Base-by-base conservation (phyloP, 164 flowering plant species). In the Nymphaea thermarum region DNA sequence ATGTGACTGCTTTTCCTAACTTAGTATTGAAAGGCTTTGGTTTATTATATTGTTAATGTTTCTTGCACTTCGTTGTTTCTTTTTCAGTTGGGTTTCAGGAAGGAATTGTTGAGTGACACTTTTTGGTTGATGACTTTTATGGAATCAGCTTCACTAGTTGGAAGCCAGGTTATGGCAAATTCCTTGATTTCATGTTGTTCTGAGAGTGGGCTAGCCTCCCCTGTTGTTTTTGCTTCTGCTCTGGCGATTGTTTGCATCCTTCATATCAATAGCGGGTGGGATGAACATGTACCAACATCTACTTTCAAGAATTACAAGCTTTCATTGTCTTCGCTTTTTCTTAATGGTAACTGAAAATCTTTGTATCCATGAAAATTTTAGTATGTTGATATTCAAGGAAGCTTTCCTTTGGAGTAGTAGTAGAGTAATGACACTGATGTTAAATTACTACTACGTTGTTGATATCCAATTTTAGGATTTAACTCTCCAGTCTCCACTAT, bases 91-190 rank as follows among this genome's bases (percentile, higher is more conserved):
- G 90, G 91, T 62, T 79, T 88, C 67, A 81, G 92, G 74, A 82
- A 77, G 74, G 96, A 90, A 75, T 51, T 78, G 18, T 73, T 94
- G 75, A 85, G 67, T 71, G 96, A 88, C 51, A 87, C 85, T 16
- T 88, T 87, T 77, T 94, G 97, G 97, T 72, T 88, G 51, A 91
- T 91, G 97, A 80, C 81, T 18, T 86, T 89, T 73, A 80, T 75
- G 65, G 89, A 86, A 76, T 86, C 97, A 66, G 92, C 81, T 55
- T 85, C 86, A 68, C 77, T 84, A 12, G 80, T 94, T 75, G 97
- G 88, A 71, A 87, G 95, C 79, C 98, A 91, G 73, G 71, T 82
- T 65, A 80, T 91, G 62, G 85, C 83, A 44, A 94, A 94, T 82
- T 88, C 80, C 77, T 72, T 88, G 44, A 64, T 83, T 69, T 81